Conservation (phyloP, 179 eudicot genomes). For the Amaranthus tricolor region DNA sequence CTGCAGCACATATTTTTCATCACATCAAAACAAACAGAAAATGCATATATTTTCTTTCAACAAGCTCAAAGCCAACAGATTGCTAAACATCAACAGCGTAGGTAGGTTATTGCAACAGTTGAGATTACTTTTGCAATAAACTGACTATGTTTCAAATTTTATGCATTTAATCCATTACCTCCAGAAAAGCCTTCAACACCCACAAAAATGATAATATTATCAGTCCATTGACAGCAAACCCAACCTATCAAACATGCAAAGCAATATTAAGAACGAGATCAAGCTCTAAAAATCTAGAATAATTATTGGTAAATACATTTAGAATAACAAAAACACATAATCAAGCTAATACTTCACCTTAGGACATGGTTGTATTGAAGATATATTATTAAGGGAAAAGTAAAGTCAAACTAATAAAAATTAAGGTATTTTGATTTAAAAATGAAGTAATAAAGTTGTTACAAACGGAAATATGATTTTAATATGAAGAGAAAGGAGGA, state of each 20-base stretch:
- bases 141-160: not conserved
- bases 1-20: not conserved
- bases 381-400: too few relatives aligned
- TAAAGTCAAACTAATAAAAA: too few relatives aligned
- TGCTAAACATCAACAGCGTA: constrained; percentile 5
- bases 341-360: too few relatives aligned
- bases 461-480: too few relatives aligned
- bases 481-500: too few relatives aligned
- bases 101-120: not conserved
- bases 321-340: too few relatives aligned
- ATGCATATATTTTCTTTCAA: not conserved
- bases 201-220: constrained; percentile 82
- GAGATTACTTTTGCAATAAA: not conserved
- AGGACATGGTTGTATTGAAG: too few relatives aligned
- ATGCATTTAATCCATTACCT: constrained; percentile 47
- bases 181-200: constrained; percentile 90
- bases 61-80: not conserved
- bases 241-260: constrained; percentile 47
- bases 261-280: not conserved
- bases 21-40: not conserved
- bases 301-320: not conserved
- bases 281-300: not conserved
- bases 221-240: constrained; percentile 86
- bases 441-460: too few relatives aligned
- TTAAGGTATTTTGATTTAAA: too few relatives aligned